Conservation (phyloP, 306 rosid species). For the Purshia tridentata region DNA sequence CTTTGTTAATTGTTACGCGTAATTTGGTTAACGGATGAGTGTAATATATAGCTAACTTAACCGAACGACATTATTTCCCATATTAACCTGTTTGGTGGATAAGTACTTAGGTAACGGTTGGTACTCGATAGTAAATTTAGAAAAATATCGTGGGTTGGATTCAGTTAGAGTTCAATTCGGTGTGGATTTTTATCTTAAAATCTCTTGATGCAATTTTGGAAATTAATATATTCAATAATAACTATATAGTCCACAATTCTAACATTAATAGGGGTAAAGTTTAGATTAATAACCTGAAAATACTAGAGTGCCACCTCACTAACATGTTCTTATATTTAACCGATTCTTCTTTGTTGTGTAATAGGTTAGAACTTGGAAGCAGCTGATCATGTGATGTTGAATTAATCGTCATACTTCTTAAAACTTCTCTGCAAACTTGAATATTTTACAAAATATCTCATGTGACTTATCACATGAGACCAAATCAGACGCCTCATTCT, state of each 20-base stretch:
- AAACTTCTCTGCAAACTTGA: conserved; percentile 43
- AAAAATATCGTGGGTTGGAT: too few species aligned
- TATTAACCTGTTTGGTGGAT: neutral
- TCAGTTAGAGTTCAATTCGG: too few species aligned
- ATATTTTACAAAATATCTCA: conserved; percentile 42
- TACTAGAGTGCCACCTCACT: too few species aligned
- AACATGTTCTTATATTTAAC: conserved; percentile 4
- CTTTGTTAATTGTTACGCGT: conserved; percentile 22
- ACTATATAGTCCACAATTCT: too few species aligned
- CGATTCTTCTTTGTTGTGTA: conserved; percentile 31
- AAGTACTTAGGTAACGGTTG: neutral
- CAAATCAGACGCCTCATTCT: conserved; percentile 35
- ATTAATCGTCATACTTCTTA: conserved; percentile 36
- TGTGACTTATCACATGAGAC: conserved; percentile 65
- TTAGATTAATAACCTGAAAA: too few species aligned
- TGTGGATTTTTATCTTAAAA: too few species aligned
- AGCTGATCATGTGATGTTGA: conserved; percentile 62
- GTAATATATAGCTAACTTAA: neutral
- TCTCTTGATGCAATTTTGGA: too few species aligned
- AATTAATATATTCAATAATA: too few species aligned
- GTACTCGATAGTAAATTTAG: too few species aligned
- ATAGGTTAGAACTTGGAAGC: conserved; percentile 52
- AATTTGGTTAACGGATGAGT: conserved; percentile 17
- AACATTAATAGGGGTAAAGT: too few species aligned
- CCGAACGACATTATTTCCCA: neutral